phyloP scores from a whole-genome alignment of 257 asterid species.

The Scutellaria barbata region DNA sequence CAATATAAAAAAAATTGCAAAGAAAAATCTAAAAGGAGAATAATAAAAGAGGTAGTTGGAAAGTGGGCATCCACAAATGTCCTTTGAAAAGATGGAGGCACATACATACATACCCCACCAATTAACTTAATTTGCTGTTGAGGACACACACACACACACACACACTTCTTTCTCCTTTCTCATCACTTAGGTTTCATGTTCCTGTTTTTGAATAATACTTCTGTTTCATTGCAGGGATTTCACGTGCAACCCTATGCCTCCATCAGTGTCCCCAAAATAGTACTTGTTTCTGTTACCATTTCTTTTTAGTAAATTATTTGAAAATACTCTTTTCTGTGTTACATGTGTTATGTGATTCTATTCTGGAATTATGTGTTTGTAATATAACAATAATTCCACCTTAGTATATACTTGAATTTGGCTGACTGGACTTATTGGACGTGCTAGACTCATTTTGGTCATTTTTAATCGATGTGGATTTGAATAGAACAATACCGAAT shows the following conservation, averaged over 20 bases:
- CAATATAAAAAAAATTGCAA: not conserved
- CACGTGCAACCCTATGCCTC: conserved; percentile 28
- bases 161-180: not conserved
- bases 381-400: too few species aligned
- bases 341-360: too few species aligned
- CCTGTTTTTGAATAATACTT: conserved; percentile 32
- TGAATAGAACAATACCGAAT: too few species aligned
- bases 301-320: too few species aligned
- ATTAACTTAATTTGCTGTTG: too few species aligned
- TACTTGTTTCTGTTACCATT: not conserved
- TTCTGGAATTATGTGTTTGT: too few species aligned
- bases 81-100: conserved; percentile 43
- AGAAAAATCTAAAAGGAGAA: not conserved
- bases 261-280: conserved; percentile 12
- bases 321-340: too few species aligned
- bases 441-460: too few species aligned
- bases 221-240: conserved; percentile 35
- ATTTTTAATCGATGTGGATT: too few species aligned
- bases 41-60: conserved; percentile 43
- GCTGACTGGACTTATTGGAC: too few species aligned
- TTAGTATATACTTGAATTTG: too few species aligned
- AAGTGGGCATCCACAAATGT: conserved; percentile 34
- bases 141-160: too few species aligned
- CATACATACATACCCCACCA: not conserved
- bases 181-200: conserved; percentile 36